These are phyloP conservation scores for Pythium insidiosum DNA, from an alignment of 352 stramenopile genomes.

Conservation along the genomic window DNA sequence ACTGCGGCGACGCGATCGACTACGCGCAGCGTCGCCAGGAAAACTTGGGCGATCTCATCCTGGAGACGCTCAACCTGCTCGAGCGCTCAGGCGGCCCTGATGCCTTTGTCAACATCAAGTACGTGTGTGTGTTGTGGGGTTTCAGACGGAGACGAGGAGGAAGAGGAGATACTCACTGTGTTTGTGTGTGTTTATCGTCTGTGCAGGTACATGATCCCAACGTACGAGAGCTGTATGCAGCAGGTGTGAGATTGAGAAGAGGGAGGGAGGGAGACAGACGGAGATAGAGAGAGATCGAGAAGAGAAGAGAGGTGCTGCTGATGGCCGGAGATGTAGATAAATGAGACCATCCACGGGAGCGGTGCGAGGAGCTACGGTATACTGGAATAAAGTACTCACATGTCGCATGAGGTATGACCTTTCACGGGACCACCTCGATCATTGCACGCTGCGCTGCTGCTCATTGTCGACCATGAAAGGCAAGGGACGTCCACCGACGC, in stretches of 20 bases:
- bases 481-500: too few species aligned
- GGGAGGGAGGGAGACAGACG: background rate
- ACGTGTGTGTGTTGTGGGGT: too few species aligned
- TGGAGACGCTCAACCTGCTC: slow-evolving; percentile 86
- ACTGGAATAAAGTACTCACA: too few species aligned
- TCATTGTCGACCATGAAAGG: too few species aligned
- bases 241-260: slow-evolving; percentile 2
- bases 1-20: slow-evolving; percentile 91
- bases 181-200: slow-evolving; percentile 18
- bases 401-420: too few species aligned
- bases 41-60: slow-evolving; percentile 85
- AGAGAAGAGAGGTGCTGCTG: too few species aligned
- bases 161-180: background rate
- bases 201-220: slow-evolving; percentile 94
- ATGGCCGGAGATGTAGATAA: too few species aligned
- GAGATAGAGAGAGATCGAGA: too few species aligned
- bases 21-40: slow-evolving; percentile 86
- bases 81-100: slow-evolving; percentile 79
- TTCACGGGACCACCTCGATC: too few species aligned
- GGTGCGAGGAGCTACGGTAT: too few species aligned
- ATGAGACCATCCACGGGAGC: too few species aligned
- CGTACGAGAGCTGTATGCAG: slow-evolving; percentile 89
- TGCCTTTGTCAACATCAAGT: slow-evolving; percentile 94
- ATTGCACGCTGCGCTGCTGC: too few species aligned
- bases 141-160: background rate